Evolutionary conservation across 495 filamentous ascomycete species (phyloP).

Genomic region (Hypoxylon intermedium): DNA sequence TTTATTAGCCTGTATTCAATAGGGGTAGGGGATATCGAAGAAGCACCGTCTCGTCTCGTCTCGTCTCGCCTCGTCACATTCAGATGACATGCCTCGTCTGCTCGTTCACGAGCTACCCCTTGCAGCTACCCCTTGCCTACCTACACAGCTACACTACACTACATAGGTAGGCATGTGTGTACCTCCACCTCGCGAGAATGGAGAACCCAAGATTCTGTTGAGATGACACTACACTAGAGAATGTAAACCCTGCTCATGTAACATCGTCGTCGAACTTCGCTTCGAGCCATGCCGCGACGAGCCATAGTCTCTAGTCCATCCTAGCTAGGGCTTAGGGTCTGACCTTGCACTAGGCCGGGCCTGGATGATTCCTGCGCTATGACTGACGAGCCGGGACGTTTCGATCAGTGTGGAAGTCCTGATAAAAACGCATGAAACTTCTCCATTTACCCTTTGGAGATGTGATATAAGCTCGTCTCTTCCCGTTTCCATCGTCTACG

Average conservation of each 20-base stretch:
- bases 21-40: not conserved
- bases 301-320: constrained; percentile 14
- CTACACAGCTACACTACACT: no score
- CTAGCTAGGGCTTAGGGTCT: not conserved
- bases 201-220: constrained; percentile 14
- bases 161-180: no score
- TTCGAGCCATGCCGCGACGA: constrained; percentile 16
- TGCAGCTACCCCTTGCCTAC: no score
- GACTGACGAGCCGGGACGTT: constrained; percentile 11
- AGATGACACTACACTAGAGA: constrained; percentile 18
- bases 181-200: not conserved
- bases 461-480: constrained; percentile 24
- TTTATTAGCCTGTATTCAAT: constrained; percentile 9
- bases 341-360: constrained; percentile 6
- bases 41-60: constrained; percentile 3
- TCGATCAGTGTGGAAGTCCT: not conserved
- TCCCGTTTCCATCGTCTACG: constrained; percentile 1
- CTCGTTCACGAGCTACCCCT: not conserved
- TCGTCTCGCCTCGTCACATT: no score
- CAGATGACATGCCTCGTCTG: not conserved
- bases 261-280: constrained; percentile 12
- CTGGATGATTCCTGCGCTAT: constrained; percentile 13
- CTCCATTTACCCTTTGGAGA: constrained; percentile 1
- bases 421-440: constrained; percentile 8
- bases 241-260: constrained; percentile 13